These are phyloP conservation scores for Talaromyces albobiverticillius DNA, from an alignment of 2,329 filamentous ascomycete genomes.

Conservation along the genomic window DNA sequence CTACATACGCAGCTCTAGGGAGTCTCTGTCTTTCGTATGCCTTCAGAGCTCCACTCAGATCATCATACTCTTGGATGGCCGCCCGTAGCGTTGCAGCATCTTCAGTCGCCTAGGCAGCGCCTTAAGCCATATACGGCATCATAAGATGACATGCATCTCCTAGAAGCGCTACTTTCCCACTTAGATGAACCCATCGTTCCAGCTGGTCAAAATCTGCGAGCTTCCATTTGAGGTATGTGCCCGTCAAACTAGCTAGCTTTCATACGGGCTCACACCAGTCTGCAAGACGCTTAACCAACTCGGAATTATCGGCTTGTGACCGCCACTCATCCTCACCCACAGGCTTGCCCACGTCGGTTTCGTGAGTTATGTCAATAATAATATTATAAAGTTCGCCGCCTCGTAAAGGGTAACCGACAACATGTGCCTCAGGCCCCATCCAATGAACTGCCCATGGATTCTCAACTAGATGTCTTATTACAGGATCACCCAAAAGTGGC, in stretches of 20 bases:
- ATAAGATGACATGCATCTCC: slow-evolving; percentile 62
- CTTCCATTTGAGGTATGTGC: slow-evolving; percentile 22
- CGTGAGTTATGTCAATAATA: slow-evolving; percentile 26
- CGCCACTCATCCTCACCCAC: slow-evolving; percentile 26
- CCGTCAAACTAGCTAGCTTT: slow-evolving; percentile 24
- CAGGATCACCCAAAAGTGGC: slow-evolving; percentile 25
- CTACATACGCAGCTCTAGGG: slow-evolving; percentile 44
- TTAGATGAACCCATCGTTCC: slow-evolving; percentile 6
- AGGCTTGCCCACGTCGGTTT: slow-evolving; percentile 17
- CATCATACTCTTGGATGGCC: slow-evolving; percentile 47
- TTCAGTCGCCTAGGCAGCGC: slow-evolving; percentile 66
- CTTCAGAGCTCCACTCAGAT: slow-evolving; percentile 46
- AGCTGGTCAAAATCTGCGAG: slow-evolving; percentile 15
- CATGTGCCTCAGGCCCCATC: slow-evolving; percentile 31
- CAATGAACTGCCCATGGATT: slow-evolving; percentile 28
- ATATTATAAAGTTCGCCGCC: slow-evolving; percentile 31
- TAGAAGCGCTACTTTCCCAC: slow-evolving; percentile 6
- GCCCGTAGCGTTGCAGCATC: slow-evolving; percentile 52
- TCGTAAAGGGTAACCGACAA: slow-evolving; percentile 29
- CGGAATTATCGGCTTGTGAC: slow-evolving; percentile 23
- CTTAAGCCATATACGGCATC: slow-evolving; percentile 65
- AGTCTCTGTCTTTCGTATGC: slow-evolving; percentile 53
- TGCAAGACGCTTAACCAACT: slow-evolving; percentile 25
- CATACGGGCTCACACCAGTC: slow-evolving; percentile 28
- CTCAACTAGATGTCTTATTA: slow-evolving; percentile 24